These are phyloP conservation scores for Sungouiozyma ichnusensis DNA, from an alignment of 805 yeast genomes.

Conservation along the genomic window DNA sequence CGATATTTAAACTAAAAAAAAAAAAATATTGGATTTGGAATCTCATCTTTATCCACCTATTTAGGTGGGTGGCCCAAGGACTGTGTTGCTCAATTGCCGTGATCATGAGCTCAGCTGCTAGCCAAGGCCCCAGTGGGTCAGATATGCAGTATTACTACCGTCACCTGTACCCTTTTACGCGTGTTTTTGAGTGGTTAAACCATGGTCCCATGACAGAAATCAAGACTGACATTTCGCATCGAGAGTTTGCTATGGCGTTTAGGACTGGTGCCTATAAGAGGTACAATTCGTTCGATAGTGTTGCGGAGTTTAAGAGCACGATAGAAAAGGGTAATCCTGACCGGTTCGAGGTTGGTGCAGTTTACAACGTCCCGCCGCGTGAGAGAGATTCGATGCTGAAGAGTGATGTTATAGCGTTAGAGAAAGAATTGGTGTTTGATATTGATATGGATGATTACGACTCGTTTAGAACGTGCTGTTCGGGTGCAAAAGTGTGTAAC, in stretches of 20 bases:
- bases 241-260: slow-evolving; percentile 90
- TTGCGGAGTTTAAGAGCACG: slow-evolving; percentile 67
- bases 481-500: slow-evolving; percentile 70
- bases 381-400: slow-evolving; percentile 71
- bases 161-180: slow-evolving; percentile 62
- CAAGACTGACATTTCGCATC: slow-evolving; percentile 59
- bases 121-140: slow-evolving; percentile 30
- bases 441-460: slow-evolving; percentile 97
- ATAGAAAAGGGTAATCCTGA: slow-evolving; percentile 70
- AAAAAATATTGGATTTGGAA: too few species aligned
- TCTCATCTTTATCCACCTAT: too few species aligned
- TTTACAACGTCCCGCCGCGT: slow-evolving; percentile 78
- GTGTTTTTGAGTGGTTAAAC: slow-evolving; percentile 79
- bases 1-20: not conserved
- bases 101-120: not conserved
- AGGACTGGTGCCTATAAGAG: slow-evolving; percentile 84
- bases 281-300: slow-evolving; percentile 61
- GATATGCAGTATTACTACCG: slow-evolving; percentile 69
- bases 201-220: slow-evolving; percentile 35
- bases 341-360: slow-evolving; percentile 92
- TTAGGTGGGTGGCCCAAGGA: too few species aligned
- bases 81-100: too few species aligned
- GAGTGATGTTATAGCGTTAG: slow-evolving; percentile 64
- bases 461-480: slow-evolving; percentile 85
- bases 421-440: slow-evolving; percentile 89